Conservation (phyloP, 495 filamentous ascomycete species). For the Darksidea phi region DNA sequence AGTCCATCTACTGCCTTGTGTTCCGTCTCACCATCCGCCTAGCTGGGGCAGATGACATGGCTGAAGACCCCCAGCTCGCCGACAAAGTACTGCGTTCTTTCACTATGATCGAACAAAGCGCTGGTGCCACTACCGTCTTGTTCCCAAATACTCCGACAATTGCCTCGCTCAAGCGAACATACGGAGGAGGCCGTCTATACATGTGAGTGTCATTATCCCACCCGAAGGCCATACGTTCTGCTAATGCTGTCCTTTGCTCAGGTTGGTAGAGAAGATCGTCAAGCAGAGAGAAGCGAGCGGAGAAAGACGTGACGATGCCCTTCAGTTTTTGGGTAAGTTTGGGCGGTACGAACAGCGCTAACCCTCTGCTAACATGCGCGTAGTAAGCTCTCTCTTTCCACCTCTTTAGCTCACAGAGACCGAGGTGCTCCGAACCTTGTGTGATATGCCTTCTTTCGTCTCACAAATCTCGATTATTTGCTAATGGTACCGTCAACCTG, state of each 20-base stretch:
- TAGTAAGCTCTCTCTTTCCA: no score
- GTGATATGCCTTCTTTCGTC: no score
- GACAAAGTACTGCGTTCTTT: conserved; percentile 42
- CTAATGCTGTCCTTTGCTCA: no score
- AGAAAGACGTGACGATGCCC: conserved; percentile 45
- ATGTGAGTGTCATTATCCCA: conserved; percentile 17
- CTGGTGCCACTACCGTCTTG: conserved; percentile 42
- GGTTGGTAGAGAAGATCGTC: conserved; percentile 44
- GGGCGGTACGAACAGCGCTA: no score
- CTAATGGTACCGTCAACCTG: no score
- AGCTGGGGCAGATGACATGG: conserved; percentile 46
- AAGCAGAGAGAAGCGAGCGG: conserved; percentile 44
- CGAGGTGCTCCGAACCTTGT: no score
- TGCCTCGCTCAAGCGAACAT: conserved; percentile 39
- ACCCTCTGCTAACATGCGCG: no score
- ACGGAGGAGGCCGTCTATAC: conserved; percentile 44
- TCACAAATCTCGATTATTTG: no score
- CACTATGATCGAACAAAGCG: conserved; percentile 41
- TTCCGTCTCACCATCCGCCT: conserved; percentile 46
- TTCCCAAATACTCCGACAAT: conserved; percentile 47
- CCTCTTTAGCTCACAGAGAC: no score
- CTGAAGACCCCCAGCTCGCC: conserved; percentile 42
- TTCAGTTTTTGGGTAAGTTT: conserved; percentile 51
- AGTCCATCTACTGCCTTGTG: conserved; percentile 46
- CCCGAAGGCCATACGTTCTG: no score